Conservation (phyloP, 352 stramenopile genomes). For the Pythium grandisporangium region DNA sequence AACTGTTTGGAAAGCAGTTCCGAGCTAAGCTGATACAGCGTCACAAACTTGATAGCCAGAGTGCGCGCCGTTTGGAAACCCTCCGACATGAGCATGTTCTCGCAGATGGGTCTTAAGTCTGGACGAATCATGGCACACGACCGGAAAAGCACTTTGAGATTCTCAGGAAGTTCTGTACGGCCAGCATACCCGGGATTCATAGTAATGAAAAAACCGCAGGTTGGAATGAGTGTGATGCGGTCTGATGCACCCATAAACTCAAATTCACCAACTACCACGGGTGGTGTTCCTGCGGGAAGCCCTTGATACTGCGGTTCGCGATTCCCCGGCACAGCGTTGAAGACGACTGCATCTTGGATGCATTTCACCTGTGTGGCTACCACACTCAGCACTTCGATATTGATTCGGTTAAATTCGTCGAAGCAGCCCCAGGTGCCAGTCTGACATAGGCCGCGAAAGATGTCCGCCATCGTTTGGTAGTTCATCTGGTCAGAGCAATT, state of each 20-base stretch:
- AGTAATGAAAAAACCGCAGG: slow-evolving; percentile 92
- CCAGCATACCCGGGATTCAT: slow-evolving; percentile 94
- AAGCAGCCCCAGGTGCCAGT: slow-evolving; percentile 85
- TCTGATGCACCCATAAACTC: slow-evolving; percentile 85
- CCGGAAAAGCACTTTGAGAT: slow-evolving; percentile 89
- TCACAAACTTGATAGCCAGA: slow-evolving; percentile 91
- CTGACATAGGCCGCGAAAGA: slow-evolving; percentile 79
- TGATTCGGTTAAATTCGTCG: slow-evolving; percentile 86
- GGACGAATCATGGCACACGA: slow-evolving; percentile 93
- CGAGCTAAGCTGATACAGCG: slow-evolving; percentile 78
- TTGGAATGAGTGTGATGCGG: slow-evolving; percentile 80
- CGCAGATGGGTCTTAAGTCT: slow-evolving; percentile 87
- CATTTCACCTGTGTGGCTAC: slow-evolving; percentile 83
- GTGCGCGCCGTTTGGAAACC: slow-evolving; percentile 82
- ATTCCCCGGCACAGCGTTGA: slow-evolving; percentile 89
- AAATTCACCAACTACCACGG: slow-evolving; percentile 80
- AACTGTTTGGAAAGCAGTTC: slow-evolving; percentile 87
- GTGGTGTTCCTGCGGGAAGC: slow-evolving; percentile 89
- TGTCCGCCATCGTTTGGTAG: slow-evolving; percentile 86
- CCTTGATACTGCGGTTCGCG: slow-evolving; percentile 93
- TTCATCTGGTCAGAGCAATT: slow-evolving; percentile 89
- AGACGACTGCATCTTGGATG: slow-evolving; percentile 80
- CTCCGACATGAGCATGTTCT: slow-evolving; percentile 89
- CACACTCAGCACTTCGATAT: slow-evolving; percentile 83
- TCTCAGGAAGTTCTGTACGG: slow-evolving; percentile 81